Evolutionary conservation across 768 basidiomycete genomes (phyloP).

Genomic region (Ramaria sp.): DNA sequence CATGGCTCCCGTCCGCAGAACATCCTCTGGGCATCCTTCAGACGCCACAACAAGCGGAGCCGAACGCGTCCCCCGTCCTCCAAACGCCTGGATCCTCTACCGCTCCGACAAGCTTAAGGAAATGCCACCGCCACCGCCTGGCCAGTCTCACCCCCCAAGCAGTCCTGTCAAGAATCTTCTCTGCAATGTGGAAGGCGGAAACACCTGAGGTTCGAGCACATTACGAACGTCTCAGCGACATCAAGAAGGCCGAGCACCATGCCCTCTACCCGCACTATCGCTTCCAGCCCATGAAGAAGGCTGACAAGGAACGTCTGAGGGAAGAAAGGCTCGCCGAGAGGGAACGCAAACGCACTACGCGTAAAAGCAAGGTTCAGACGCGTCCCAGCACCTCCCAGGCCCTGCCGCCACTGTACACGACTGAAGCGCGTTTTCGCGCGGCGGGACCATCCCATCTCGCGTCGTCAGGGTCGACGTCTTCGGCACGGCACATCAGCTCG

Average conservation of each 20-base stretch:
- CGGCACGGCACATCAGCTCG: slow-evolving; percentile 8
- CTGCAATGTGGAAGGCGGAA: slow-evolving; percentile 54
- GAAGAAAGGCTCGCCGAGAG: slow-evolving; percentile 31
- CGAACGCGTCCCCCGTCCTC: slow-evolving; percentile 45
- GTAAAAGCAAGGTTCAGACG: slow-evolving; percentile 12
- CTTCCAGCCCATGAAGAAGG: slow-evolving; percentile 45
- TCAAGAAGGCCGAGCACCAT: slow-evolving; percentile 40
- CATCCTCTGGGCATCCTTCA: background rate
- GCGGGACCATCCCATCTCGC: slow-evolving; percentile 42
- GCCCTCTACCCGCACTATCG: slow-evolving; percentile 44
- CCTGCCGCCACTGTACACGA: slow-evolving; percentile 3
- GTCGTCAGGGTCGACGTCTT: slow-evolving; percentile 37
- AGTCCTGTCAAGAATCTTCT: slow-evolving; percentile 52
- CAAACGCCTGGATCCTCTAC: slow-evolving; percentile 79
- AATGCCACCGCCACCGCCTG: slow-evolving; percentile 25
- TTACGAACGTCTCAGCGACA: slow-evolving; percentile 30
- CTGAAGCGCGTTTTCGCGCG: slow-evolving; percentile 21
- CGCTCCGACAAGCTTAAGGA: slow-evolving; percentile 46
- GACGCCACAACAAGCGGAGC: slow-evolving; percentile 3
- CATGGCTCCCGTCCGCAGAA: slow-evolving; percentile 1
- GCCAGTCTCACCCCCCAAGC: slow-evolving; percentile 39
- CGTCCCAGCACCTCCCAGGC: background rate
- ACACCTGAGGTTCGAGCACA: slow-evolving; percentile 31
- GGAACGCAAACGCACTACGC: slow-evolving; percentile 23
- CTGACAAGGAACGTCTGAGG: slow-evolving; percentile 31